These are phyloP conservation scores for Paxillus rubicundulus DNA, from an alignment of 768 basidiomycete species.

Conservation along the genomic window DNA sequence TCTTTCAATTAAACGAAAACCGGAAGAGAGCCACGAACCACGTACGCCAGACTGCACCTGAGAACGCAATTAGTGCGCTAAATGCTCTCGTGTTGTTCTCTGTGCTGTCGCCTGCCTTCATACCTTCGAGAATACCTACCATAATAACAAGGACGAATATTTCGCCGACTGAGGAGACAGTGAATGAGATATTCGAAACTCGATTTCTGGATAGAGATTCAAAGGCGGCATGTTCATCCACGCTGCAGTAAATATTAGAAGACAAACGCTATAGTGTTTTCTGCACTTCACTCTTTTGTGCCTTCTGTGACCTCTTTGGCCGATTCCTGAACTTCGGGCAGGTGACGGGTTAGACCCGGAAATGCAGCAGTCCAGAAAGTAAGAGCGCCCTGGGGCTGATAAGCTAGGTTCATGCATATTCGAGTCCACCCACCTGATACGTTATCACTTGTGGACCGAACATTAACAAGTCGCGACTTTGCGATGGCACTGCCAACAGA, in stretches of 20 bases:
- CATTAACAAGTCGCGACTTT: background rate
- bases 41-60: conserved; percentile 74
- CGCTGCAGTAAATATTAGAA: conserved; percentile 22
- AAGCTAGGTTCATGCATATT: background rate
- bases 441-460: conserved; percentile 50
- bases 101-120: conserved; percentile 57
- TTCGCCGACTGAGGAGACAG: conserved; percentile 68
- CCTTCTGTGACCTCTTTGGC: conserved; percentile 38
- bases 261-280: background rate
- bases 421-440: conserved; percentile 50
- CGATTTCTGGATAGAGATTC: conserved; percentile 70
- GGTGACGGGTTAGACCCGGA: conserved; percentile 67
- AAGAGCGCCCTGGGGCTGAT: conserved; percentile 48
- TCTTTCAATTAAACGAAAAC: background rate
- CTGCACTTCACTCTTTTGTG: conserved; percentile 43
- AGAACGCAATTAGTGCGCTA: conserved; percentile 74
- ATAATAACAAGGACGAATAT: conserved; percentile 67
- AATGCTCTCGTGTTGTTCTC: conserved; percentile 76
- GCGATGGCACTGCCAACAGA: background rate
- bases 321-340: conserved; percentile 65
- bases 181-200: conserved; percentile 73
- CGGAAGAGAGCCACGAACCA: conserved; percentile 5
- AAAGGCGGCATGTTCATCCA: conserved; percentile 49
- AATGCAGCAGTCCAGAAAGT: conserved; percentile 87
- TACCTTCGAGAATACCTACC: conserved; percentile 69